Evolutionary conservation across 1,139 yeast genomes (phyloP), one percentile per base, ranked within the genome.

Genomic region (Maudiozyma humilis): DNA sequence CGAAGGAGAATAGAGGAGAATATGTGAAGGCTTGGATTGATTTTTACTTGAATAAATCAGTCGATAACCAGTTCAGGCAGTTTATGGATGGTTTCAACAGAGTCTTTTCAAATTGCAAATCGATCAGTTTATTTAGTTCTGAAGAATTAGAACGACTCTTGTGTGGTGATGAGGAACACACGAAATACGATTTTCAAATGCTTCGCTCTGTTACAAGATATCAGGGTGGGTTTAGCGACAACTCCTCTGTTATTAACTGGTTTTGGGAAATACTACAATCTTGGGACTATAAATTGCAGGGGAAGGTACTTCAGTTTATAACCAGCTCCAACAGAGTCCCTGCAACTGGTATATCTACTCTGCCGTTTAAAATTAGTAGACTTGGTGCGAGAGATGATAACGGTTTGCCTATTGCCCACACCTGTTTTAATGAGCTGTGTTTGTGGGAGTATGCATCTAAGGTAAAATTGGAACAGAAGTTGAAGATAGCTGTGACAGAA

Each of bases 311-410:
- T 35, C 70, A 73, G 30, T 91, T 91, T 63, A 79, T 89, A 4
- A 88, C 96, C 0, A 96, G 97, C 0, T 81, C 95, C 1, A 96
- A 88, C 57, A 68, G 96, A 40, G 73, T 91, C 12, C 97, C 97
- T 0, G 95, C 96, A 0, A 86, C 95, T 0, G 98, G 97, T 0
- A 71, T 86, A 17, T 79, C 81, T 38, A 81, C 84, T 44, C 65
- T 89, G 65, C 72, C 72, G 36, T 82, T 89, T 56, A 81, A 81
- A 50, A 76, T 85, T 39, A 72, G 79, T 32, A 67, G 73, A 44
- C 53, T 78, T 8, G 81, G 82, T 2, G 29, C 51, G 3, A 43
- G 44, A 19, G 69, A 66, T 2, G 61, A 69, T 43, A 66, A 73
- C 3, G 67, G 82, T 41, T 65, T 88, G 25, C 97, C 97, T 0